phyloP scores from a whole-genome alignment of 768 basidiomycete genomes.

The Bullera alba region DNA sequence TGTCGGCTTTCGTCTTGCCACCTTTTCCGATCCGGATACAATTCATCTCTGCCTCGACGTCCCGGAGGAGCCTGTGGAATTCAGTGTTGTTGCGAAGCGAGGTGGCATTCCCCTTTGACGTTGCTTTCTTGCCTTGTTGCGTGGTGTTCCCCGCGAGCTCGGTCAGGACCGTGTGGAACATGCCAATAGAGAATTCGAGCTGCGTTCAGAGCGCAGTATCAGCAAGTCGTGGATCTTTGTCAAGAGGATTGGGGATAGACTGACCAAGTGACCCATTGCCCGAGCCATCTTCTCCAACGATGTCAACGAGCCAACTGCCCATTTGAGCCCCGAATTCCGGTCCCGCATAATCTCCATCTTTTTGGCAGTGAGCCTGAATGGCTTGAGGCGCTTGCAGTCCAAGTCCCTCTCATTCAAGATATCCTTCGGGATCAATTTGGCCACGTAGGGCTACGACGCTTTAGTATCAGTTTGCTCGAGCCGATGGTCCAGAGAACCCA shows the following conservation, averaged over 20 bases:
- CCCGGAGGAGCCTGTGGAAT: slow-evolving; percentile 61
- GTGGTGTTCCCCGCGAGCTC: slow-evolving; percentile 50
- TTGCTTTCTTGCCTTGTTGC: slow-evolving; percentile 43
- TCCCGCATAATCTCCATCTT: slow-evolving; percentile 29
- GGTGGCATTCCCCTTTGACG: slow-evolving; percentile 23
- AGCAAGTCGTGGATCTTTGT: neutral
- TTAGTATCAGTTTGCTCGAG: neutral
- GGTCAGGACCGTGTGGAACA: slow-evolving; percentile 65
- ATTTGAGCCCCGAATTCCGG: slow-evolving; percentile 49
- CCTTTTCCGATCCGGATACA: slow-evolving; percentile 48
- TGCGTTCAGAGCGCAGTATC: slow-evolving; percentile 39
- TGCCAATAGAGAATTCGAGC: slow-evolving; percentile 73
- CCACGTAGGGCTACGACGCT: slow-evolving; percentile 42
- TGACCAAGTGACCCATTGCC: slow-evolving; percentile 80
- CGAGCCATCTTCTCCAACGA: slow-evolving; percentile 59
- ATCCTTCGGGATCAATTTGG: slow-evolving; percentile 34
- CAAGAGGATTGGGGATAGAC: slow-evolving; percentile 28
- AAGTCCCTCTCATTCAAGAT: slow-evolving; percentile 35
- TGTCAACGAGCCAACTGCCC: slow-evolving; percentile 54
- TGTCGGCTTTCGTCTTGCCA: slow-evolving; percentile 33
- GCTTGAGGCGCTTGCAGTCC: slow-evolving; percentile 62
- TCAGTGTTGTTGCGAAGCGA: slow-evolving; percentile 46
- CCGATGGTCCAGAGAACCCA: slow-evolving; percentile 34
- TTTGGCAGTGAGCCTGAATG: slow-evolving; percentile 49
- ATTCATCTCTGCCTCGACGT: slow-evolving; percentile 57